Base-by-base conservation (phyloP, 352 stramenopile genomes). In the Phytophthora cryptogea region DNA sequence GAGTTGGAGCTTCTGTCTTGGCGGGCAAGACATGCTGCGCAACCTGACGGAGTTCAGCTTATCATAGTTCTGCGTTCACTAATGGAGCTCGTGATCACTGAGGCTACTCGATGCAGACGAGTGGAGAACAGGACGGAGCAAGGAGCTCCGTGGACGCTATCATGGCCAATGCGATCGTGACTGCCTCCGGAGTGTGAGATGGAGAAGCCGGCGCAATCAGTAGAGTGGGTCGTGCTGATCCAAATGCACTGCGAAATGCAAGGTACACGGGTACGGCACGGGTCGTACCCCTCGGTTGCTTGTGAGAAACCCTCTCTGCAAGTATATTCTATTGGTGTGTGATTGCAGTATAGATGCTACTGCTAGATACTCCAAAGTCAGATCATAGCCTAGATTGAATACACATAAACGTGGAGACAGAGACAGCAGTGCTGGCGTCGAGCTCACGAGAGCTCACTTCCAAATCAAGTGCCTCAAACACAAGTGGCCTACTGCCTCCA, bases 201-300 rank as follows among this genome's bases (percentile, higher is more conserved):
- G 41, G 17, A 47, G 41, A 31, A 17, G 41, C 23, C 17, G 41
- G 32, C 41, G 17, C 23, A 5, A 47, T 13, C 41, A 33, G 20
- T 17, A 6, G 32, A 13, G 41, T 47, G 23, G 23, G 41, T 33
- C 4, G 41, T 17, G 41, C 41, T 8, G 23, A 31, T 5, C 20
- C 41, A 17, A 47, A 47, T 47, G 41, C 23, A 47, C 41, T 47
- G 41, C 41, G 41, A 23, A 2, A 23, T 23, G 20, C 20, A 23
- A 23, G 20, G 20, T 23, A 23, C 20, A 23, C 20, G 20, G 20
- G 9, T 47, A 47, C 41, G 41, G 33, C 41, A 47, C 20, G 41
- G 32, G 41, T 7, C 41, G 41, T 47, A 47, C 41, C 41, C 41
- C 32, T 33, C 20, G 41, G 23, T 47, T 47, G 41, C 20, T 47